Percentiles rank a stretch among this genome's conserved stretches.
Evolutionary conservation across 768 basidiomycete species (phyloP).

Genomic region (Mycena olivaceomarginata): DNA sequence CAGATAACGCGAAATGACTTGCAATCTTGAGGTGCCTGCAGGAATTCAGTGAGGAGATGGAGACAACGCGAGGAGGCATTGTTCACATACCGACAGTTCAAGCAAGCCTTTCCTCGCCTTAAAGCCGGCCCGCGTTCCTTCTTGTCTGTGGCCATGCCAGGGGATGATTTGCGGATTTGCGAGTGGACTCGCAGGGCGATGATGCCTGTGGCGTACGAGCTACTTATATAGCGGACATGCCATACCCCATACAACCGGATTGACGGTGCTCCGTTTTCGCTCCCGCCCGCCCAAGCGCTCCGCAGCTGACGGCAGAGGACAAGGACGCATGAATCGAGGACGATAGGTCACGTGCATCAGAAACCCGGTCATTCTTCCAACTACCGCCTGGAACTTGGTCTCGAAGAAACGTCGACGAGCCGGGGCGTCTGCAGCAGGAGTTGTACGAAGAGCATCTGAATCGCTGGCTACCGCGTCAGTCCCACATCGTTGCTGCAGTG

Average conservation of each 20-base stretch:
- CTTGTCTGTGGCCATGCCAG: background rate
- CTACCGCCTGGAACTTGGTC: too few species aligned
- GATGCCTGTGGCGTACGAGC: background rate
- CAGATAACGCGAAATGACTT: background rate
- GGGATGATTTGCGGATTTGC: background rate
- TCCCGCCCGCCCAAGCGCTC: background rate
- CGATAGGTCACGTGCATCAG: background rate
- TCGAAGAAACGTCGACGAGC: background rate
- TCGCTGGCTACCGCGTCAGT: background rate
- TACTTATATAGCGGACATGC: background rate
- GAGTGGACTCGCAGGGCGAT: background rate
- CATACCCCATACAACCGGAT: background rate
- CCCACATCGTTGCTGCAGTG: too few species aligned
- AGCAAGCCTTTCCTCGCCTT: background rate
- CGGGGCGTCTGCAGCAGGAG: slow-evolving; percentile 3
- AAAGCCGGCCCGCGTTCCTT: background rate
- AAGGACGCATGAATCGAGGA: background rate
- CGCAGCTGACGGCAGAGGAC: background rate
- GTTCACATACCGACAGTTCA: background rate
- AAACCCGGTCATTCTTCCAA: background rate
- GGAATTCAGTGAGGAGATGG: background rate
- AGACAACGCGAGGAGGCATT: background rate
- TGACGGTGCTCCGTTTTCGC: background rate
- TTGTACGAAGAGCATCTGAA: background rate
- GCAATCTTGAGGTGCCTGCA: slow-evolving; percentile 4